Base-by-base conservation (phyloP, 2,329 filamentous ascomycete species). In the Byssothecium circinans region DNA sequence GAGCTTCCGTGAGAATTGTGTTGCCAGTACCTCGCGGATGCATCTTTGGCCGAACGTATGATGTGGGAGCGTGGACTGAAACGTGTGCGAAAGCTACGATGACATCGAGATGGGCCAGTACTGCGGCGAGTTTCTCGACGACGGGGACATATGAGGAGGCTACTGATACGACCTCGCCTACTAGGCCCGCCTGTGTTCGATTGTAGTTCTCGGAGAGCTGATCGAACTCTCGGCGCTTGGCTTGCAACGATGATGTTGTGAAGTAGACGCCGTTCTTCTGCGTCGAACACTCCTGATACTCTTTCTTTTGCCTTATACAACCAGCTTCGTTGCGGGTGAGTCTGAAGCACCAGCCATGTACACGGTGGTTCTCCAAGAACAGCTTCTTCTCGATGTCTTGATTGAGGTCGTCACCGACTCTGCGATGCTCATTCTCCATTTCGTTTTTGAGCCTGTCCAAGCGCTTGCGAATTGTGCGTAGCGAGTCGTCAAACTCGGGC, bases 191-290 rank as follows among this genome's bases (percentile, higher is more conserved):
- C 73, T 99, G 95, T 0, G 91, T 97, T 44, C 91, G 85, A 73
- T 95, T 95, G 76, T 99, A 99, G 66, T 90, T 96, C 52, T 91
- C 86, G 0, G 90, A 95, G 0, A 96, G 80, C 70, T 97, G 91
- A 65, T 99, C 92, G 58, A 95, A 91, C 62, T 99, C 92, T 43
- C 92, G 84, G 25, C 94, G 87, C 61, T 91, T 82, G 20, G 84
- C 81, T 64, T 91, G 87, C 60, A 99, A 78, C 25, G 81, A 84
- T 44, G 84, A 85, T 3, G 94, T 99, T 1, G 94, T 97, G 72
- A 99, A 99, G 75, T 94, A 99, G 45, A 97, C 94, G 35, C 94
- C 94, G 68, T 96, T 99, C 80, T 99, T 99, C 74, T 97, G 94
- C 0, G 95, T 99, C 0, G 91, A 95, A 69, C 91, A 95, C 71